Base-by-base conservation (phyloP, 768 basidiomycete genomes). In the Mycena olivaceomarginata region DNA sequence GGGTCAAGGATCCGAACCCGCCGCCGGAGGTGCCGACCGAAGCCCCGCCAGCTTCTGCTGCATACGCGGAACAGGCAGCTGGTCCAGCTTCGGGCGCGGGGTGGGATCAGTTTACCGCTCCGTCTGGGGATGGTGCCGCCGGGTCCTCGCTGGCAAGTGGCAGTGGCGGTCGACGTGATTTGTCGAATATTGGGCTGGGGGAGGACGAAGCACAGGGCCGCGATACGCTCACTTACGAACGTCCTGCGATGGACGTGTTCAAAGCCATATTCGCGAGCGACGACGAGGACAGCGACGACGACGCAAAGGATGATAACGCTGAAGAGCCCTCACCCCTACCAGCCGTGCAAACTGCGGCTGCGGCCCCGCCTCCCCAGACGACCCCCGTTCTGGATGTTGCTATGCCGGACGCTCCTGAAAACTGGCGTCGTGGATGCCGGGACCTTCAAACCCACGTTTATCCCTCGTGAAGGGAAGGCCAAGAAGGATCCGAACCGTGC, bases 191-290 rank as follows among this genome's bases (percentile, higher is more conserved):
- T 65, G 98, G 98, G 0, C 85, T 98, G 59, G 98, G 97, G 31
- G 97, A 98, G 67, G 97, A 99, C 82, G 97, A 97, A 56, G 91
- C 90, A 40, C 98, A 98, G 83, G 98, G 97, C 0, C 86, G 91
- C 48, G 97, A 98, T 81, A 97, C 93, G 8, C 88, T 99, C 78
- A 97, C 95, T 0, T 98, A 99, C 84, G 89, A 95, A 80, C 91
- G 95, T 51, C 98, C 98, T 2, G 88, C 93, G 8, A 96, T 97
- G 91, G 95, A 97, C 82, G 93, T 99, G 59, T 99, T 99, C 90
- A 98, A 98, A 83, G 97, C 98, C 4, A 99, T 99, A 76, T 99
- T 99, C 83, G 98, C 97, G 13, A 97, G 96, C 85, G 96, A 97
- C 76, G 96, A 97, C 60, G 97, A 98, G 81, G 95, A 96, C 46